phyloP scores from a whole-genome alignment of 352 stramenopile species.

The Globisporangium cystogenes region DNA sequence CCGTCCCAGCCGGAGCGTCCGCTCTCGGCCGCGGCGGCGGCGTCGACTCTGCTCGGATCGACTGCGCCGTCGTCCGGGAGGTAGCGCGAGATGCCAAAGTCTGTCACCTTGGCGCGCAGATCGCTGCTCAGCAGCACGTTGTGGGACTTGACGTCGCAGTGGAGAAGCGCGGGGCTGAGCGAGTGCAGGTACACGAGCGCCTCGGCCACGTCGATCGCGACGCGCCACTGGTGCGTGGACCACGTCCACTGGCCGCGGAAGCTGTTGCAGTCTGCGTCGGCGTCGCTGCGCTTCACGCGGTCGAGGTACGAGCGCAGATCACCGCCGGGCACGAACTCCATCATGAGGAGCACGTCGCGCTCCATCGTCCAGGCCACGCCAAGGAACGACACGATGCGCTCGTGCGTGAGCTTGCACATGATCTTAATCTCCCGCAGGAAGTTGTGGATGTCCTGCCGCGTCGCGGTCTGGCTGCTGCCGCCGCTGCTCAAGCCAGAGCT shows the following conservation, averaged over 20 bases:
- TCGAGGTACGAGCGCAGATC: constrained; percentile 38
- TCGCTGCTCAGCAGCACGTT: constrained; percentile 22
- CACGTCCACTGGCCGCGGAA: constrained; percentile 4
- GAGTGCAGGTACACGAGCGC: constrained; percentile 30
- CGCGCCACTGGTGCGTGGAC: constrained; percentile 3
- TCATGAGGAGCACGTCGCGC: constrained; percentile 30
- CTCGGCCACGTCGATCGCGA: constrained; percentile 19
- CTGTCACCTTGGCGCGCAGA: constrained; percentile 31
- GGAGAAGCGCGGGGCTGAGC: constrained; percentile 13
- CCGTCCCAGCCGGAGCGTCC: constrained; percentile 20
- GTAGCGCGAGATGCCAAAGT: constrained; percentile 36
- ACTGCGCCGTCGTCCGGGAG: constrained; percentile 18
- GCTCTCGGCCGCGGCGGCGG: too few species aligned
- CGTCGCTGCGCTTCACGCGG: neutral
- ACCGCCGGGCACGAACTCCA: constrained; percentile 48
- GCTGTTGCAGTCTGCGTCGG: neutral
- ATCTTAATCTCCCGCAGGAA: constrained; percentile 49
- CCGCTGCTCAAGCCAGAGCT: too few species aligned
- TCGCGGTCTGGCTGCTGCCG: neutral
- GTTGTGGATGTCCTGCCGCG: constrained; percentile 18
- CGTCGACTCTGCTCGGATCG: too few species aligned
- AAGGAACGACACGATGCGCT: constrained; percentile 41
- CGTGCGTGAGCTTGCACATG: constrained; percentile 32
- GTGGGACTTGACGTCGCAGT: constrained; percentile 15
- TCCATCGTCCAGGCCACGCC: constrained; percentile 37